These are phyloP conservation scores for Luvunga scandens DNA, from an alignment of 345 rosid species.

Conservation along the genomic window DNA sequence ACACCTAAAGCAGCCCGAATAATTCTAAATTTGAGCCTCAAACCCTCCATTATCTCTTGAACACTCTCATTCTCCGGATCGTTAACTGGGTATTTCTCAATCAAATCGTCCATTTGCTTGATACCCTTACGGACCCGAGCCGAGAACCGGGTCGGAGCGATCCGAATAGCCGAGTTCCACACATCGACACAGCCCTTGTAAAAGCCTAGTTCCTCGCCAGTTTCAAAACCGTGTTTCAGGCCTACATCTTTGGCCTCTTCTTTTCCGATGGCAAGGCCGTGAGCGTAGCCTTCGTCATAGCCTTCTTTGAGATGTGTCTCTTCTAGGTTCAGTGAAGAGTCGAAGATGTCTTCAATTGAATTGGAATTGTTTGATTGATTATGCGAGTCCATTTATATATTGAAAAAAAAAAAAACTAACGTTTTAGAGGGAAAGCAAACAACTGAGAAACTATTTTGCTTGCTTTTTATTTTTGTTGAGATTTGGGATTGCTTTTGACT, in stretches of 20 bases:
- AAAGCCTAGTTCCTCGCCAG: slow-evolving; percentile 78
- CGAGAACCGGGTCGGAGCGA: slow-evolving; percentile 48
- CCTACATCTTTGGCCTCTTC: slow-evolving; percentile 68
- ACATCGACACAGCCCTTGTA: slow-evolving; percentile 71
- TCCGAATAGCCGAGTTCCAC: slow-evolving; percentile 56
- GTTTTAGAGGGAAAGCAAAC: not conserved
- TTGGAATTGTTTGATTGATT: slow-evolving; percentile 15
- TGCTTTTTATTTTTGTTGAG: not conserved
- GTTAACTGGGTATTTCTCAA: slow-evolving; percentile 48
- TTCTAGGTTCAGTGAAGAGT: slow-evolving; percentile 53
- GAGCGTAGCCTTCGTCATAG: slow-evolving; percentile 59
- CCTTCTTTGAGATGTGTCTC: slow-evolving; percentile 60
- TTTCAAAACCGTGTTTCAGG: slow-evolving; percentile 60
- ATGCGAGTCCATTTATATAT: slow-evolving; percentile 21
- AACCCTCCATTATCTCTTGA: slow-evolving; percentile 52
- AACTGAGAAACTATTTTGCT: not conserved
- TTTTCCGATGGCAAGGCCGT: slow-evolving; percentile 51
- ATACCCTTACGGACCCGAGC: slow-evolving; percentile 53
- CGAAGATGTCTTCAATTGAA: slow-evolving; percentile 48
- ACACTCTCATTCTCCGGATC: slow-evolving; percentile 67
- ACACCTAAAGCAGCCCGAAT: slow-evolving; percentile 63
- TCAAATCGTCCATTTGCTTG: slow-evolving; percentile 53
- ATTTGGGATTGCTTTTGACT: not conserved
- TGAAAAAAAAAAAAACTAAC: not conserved
- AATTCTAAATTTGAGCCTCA: slow-evolving; percentile 67